A percentile compares a stretch with the other conserved stretches of the same genome.
phyloP scores from a whole-genome alignment of 306 rosid genomes.

The Herpetospermum pedunculosum region DNA sequence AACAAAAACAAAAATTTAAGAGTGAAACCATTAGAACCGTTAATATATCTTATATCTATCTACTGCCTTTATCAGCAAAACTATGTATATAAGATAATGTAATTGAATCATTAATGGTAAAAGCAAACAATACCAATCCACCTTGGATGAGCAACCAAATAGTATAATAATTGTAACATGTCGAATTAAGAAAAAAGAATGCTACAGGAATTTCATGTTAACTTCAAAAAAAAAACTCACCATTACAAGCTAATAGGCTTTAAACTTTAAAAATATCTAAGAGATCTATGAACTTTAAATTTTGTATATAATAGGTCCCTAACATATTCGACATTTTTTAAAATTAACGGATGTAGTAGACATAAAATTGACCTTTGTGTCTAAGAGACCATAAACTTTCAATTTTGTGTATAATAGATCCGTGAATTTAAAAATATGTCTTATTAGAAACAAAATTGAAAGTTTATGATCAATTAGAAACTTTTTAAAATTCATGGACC shows the following conservation, averaged over 20 bases:
- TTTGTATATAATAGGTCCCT: too few species aligned
- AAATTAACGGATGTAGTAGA: too few species aligned
- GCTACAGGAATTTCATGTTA: background rate
- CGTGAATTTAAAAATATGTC: too few species aligned
- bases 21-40: background rate
- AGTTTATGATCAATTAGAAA: too few species aligned
- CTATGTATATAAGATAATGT: background rate
- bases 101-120: background rate
- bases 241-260: background rate
- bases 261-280: too few species aligned
- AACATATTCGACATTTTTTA: too few species aligned
- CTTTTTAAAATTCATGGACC: too few species aligned
- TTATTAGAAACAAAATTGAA: too few species aligned
- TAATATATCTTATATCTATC: background rate
- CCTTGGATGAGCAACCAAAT: background rate
- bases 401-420: too few species aligned
- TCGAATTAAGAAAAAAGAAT: background rate
- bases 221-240: background rate
- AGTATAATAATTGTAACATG: background rate
- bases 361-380: too few species aligned
- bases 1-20: background rate
- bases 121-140: background rate
- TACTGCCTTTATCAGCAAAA: background rate
- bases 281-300: too few species aligned
- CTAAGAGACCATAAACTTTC: too few species aligned